Percentiles rank a stretch among this genome's conserved stretches.
Evolutionary conservation across 2,329 filamentous ascomycete species (phyloP).

Genomic region (Botrytis hyacinthi): DNA sequence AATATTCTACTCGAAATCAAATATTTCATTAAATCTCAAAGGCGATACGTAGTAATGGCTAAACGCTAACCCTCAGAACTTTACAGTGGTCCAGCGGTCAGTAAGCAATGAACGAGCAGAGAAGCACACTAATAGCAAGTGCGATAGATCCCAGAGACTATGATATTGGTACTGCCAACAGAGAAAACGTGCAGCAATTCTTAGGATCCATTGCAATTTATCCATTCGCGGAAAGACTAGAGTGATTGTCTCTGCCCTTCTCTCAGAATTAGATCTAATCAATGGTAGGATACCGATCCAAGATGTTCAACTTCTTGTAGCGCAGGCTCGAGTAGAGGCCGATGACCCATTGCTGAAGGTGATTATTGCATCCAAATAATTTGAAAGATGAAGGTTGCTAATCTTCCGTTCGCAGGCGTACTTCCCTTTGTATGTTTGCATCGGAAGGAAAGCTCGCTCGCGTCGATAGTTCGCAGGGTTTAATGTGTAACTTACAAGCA

Average conservation of each 20-base stretch:
- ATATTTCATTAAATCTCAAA: not conserved
- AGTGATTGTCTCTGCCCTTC: slow-evolving; percentile 20
- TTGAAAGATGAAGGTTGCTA: slow-evolving; percentile 2
- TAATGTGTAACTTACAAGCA: not conserved
- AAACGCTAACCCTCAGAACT: not conserved
- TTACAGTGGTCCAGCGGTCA: slow-evolving; percentile 61
- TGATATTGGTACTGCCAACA: slow-evolving; percentile 54
- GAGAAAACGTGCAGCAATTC: slow-evolving; percentile 53
- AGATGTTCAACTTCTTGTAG: slow-evolving; percentile 57
- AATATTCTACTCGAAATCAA: not conserved
- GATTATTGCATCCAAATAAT: slow-evolving; percentile 15
- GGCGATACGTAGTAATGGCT: not conserved
- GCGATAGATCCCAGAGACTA: slow-evolving; percentile 49
- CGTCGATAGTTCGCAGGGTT: slow-evolving; percentile 16
- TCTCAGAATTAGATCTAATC: slow-evolving; percentile 21
- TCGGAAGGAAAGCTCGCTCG: slow-evolving; percentile 54
- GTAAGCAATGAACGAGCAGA: slow-evolving; percentile 29
- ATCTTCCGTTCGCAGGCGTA: slow-evolving; percentile 46
- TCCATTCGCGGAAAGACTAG: slow-evolving; percentile 47
- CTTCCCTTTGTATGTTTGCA: slow-evolving; percentile 63
- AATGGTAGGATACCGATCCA: slow-evolving; percentile 52
- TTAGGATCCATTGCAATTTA: slow-evolving; percentile 56
- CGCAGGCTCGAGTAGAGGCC: slow-evolving; percentile 54
- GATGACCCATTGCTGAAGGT: slow-evolving; percentile 57
- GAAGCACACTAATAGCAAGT: slow-evolving; percentile 7